A percentile compares a stretch with the other conserved stretches of the same genome.
These are phyloP conservation scores for Coemansia sp. DNA, from an alignment of 192 early-diverging fungal genomes.

Conservation along the genomic window DNA sequence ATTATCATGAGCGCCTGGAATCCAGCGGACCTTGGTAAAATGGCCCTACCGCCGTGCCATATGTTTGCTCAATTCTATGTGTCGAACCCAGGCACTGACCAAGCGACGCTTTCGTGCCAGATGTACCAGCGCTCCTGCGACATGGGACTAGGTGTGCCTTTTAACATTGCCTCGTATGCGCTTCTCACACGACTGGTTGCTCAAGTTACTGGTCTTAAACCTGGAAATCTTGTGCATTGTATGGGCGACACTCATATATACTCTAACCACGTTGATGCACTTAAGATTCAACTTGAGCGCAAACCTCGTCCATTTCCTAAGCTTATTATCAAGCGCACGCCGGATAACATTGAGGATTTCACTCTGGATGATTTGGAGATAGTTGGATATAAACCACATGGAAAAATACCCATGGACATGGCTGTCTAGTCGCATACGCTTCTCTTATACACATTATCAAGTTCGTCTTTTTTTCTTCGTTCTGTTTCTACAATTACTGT, in stretches of 20 bases:
- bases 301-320: constrained; percentile 81
- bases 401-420: constrained; percentile 93
- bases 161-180: constrained; percentile 98
- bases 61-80: constrained; percentile 98
- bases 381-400: constrained; percentile 80
- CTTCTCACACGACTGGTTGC: constrained; percentile 89
- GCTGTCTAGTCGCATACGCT: constrained; percentile 61
- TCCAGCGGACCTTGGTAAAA: constrained; percentile 80
- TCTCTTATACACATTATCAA: neutral
- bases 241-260: constrained; percentile 98
- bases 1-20: constrained; percentile 98
- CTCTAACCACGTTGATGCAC: constrained; percentile 82
- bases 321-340: constrained; percentile 60
- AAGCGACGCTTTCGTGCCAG: constrained; percentile 77
- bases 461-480: neutral
- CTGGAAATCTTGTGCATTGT: constrained; percentile 85
- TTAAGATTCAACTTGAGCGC: constrained; percentile 75
- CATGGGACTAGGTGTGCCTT: constrained; percentile 95
- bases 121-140: constrained; percentile 96
- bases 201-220: constrained; percentile 76
- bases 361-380: constrained; percentile 76
- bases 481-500: neutral
- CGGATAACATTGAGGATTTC: constrained; percentile 70
- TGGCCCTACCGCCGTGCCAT: constrained; percentile 98
- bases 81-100: constrained; percentile 59